phyloP scores from a whole-genome alignment of 2,329 filamentous ascomycete species.

The Sporothrix luriei region DNA sequence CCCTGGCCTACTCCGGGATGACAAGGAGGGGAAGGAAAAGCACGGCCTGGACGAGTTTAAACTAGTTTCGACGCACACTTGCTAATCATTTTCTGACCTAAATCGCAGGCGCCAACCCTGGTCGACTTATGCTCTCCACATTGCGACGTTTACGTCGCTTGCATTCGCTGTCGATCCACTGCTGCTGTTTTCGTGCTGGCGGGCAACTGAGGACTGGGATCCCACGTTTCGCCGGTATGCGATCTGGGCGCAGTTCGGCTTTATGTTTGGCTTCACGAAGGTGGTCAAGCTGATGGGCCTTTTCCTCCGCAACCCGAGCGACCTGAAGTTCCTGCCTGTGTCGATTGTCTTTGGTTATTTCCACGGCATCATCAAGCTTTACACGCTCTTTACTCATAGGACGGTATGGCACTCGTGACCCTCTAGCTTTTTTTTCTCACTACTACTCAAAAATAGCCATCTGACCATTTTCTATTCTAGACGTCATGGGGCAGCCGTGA shows the following conservation, averaged over 20 bases:
- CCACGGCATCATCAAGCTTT: constrained; percentile 89
- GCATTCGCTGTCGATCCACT: constrained; percentile 77
- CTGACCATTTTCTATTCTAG: constrained; percentile 50
- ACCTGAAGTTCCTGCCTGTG: constrained; percentile 77
- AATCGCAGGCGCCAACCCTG: constrained; percentile 76
- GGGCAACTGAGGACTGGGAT: constrained; percentile 66
- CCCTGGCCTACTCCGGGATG: background rate
- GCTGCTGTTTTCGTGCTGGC: constrained; percentile 69
- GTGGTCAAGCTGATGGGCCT: constrained; percentile 87
- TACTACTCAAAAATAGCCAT: background rate
- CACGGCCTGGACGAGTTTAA: background rate
- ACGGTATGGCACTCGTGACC: constrained; percentile 56
- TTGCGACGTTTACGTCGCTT: constrained; percentile 89
- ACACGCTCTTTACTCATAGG: constrained; percentile 78
- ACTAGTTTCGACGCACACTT: background rate
- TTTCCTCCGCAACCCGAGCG: constrained; percentile 79
- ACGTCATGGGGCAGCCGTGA: constrained; percentile 95
- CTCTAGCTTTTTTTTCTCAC: background rate
- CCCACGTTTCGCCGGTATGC: constrained; percentile 55
- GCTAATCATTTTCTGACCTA: constrained; percentile 4
- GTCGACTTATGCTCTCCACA: constrained; percentile 90
- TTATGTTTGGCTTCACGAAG: constrained; percentile 83
- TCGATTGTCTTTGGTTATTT: constrained; percentile 91
- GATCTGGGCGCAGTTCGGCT: constrained; percentile 65
- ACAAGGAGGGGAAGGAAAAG: background rate